Conservation (phyloP, 495 filamentous ascomycete genomes). For the Neurospora intermedia region DNA sequence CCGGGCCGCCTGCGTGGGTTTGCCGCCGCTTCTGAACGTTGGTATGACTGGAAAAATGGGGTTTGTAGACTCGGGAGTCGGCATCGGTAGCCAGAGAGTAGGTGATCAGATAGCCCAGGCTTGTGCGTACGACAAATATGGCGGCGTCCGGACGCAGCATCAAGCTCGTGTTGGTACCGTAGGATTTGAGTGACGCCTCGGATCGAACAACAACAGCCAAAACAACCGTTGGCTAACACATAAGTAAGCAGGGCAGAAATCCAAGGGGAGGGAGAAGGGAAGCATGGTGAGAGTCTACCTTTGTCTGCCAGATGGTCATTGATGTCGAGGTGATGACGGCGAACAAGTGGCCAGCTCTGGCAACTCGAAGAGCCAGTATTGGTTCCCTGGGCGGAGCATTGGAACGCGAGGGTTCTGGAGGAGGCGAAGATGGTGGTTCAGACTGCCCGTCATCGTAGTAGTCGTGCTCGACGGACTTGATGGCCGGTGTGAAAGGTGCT, state of each 20-base stretch:
- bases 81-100: constrained; percentile 86
- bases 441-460: constrained; percentile 21
- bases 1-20: constrained; percentile 53
- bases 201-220: constrained; percentile 80
- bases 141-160: constrained; percentile 84
- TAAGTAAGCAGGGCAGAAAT: constrained; percentile 7
- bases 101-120: constrained; percentile 80
- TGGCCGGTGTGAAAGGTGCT: constrained; percentile 41
- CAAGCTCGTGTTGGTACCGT: constrained; percentile 75
- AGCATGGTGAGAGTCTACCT: constrained; percentile 40
- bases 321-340: constrained; percentile 74
- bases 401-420: constrained; percentile 1
- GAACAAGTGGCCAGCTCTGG: constrained; percentile 78
- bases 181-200: constrained; percentile 60
- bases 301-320: constrained; percentile 89
- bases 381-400: constrained; percentile 36
- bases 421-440: background rate
- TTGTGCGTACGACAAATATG: constrained; percentile 87
- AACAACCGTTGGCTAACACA: constrained; percentile 69
- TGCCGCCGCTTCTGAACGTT: constrained; percentile 61
- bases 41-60: constrained; percentile 56
- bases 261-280: background rate
- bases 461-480: constrained; percentile 43
- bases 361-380: constrained; percentile 65
- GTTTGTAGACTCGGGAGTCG: constrained; percentile 71